Percentiles rank a stretch among this genome's conserved stretches.
These are phyloP conservation scores for Didymosphaeria variabile DNA, from an alignment of 2,329 filamentous ascomycete genomes.

Conservation along the genomic window DNA sequence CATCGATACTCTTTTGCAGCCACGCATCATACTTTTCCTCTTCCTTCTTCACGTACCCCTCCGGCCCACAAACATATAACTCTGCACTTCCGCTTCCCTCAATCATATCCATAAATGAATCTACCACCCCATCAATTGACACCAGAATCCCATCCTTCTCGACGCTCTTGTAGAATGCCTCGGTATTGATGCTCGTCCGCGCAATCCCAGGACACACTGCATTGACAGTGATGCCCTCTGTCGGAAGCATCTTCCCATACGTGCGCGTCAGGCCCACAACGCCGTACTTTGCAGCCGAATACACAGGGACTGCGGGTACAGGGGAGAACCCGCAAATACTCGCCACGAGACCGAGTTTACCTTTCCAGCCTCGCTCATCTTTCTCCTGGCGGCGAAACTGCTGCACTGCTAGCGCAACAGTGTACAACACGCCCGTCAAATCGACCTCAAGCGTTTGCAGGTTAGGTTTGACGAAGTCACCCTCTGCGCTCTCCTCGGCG, in stretches of 20 bases:
- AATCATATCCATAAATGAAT: constrained; percentile 52
- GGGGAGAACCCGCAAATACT: constrained; percentile 57
- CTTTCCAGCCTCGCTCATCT: constrained; percentile 44
- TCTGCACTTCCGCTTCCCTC: constrained; percentile 48
- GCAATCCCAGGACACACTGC: constrained; percentile 55
- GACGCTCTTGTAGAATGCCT: constrained; percentile 50
- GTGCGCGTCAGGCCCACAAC: constrained; percentile 51
- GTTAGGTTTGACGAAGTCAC: constrained; percentile 51
- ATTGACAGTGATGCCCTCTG: constrained; percentile 54
- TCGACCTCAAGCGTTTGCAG: constrained; percentile 52
- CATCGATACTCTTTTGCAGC: constrained; percentile 4
- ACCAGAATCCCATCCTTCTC: constrained; percentile 48
- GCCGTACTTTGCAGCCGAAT: constrained; percentile 55
- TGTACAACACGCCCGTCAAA: constrained; percentile 55
- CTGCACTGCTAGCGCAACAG: constrained; percentile 53
- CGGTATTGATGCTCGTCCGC: constrained; percentile 50
- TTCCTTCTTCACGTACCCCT: constrained; percentile 27
- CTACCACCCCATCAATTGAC: constrained; percentile 52
- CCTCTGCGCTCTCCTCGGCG: constrained; percentile 23
- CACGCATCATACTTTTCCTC: constrained; percentile 8
- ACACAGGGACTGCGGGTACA: constrained; percentile 54
- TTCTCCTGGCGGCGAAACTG: constrained; percentile 54
- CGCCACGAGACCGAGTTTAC: constrained; percentile 49
- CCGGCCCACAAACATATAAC: constrained; percentile 54
- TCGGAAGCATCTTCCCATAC: constrained; percentile 53